Evolutionary conservation across 176 grass and related monocot species (phyloP).

Genomic region (Luzula sylvatica): DNA sequence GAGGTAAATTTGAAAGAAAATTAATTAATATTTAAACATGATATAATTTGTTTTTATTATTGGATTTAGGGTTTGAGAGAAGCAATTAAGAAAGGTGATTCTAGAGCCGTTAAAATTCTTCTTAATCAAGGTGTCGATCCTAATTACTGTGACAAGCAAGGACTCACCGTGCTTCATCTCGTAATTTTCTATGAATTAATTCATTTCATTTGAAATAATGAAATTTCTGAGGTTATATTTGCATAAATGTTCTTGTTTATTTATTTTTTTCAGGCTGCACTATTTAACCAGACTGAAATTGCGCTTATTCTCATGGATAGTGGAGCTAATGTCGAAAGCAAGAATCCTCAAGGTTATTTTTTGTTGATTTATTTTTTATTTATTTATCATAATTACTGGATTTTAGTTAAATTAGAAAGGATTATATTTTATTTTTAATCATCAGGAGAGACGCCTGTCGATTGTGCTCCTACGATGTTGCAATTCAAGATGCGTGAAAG

Average conservation of each 20-base stretch:
- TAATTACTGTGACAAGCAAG: constrained; percentile 96
- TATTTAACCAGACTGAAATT: constrained; percentile 99
- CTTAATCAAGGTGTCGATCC: constrained; percentile 85
- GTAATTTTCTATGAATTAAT: constrained; percentile 35
- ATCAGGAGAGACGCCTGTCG: constrained; percentile 87
- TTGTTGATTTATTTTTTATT: neutral
- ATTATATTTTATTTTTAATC: constrained; percentile 13
- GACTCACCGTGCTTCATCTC: constrained; percentile 87
- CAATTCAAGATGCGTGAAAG: constrained; percentile 83
- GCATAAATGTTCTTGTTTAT: constrained; percentile 5
- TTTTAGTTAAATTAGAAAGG: neutral
- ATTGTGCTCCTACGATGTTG: constrained; percentile 95
- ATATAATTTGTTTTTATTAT: constrained; percentile 4
- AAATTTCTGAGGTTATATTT: neutral
- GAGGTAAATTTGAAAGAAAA: constrained; percentile 41
- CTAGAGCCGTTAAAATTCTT: constrained; percentile 64
- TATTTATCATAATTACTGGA: neutral
- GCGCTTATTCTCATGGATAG: constrained; percentile 80
- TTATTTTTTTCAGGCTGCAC: constrained; percentile 70
- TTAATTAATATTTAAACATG: no score
- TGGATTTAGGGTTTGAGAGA: constrained; percentile 78
- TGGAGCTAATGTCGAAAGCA: constrained; percentile 72
- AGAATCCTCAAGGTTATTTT: constrained; percentile 83
- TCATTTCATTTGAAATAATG: neutral
- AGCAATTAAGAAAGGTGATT: constrained; percentile 83